Evolutionary conservation across 1,284 basidiomycete genomes (phyloP).

Genomic region (Ceratobasidium theobromae): DNA sequence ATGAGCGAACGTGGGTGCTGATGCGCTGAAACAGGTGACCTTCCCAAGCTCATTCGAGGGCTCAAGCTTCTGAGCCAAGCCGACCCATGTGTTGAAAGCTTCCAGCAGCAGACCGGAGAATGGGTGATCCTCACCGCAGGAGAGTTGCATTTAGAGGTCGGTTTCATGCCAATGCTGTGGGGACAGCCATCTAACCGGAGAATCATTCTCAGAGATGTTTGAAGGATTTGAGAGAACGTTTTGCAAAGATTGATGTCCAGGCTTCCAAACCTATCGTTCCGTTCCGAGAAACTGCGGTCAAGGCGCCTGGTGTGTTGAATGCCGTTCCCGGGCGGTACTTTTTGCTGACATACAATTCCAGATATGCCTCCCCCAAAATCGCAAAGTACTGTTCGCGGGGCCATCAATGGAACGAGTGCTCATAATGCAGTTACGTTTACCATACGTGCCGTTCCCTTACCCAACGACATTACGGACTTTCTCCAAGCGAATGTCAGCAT

Average conservation of each 20-base stretch:
- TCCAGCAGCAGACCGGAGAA: constrained; percentile 96
- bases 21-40: constrained; percentile 60
- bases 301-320: constrained; percentile 59
- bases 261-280: constrained; percentile 96
- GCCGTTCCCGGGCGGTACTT: neutral
- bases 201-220: constrained; percentile 73
- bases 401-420: constrained; percentile 68
- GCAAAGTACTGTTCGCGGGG: constrained; percentile 71
- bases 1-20: neutral
- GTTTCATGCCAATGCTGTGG: constrained; percentile 37
- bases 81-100: constrained; percentile 96
- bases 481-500: constrained; percentile 70
- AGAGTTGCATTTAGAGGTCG: constrained; percentile 92
- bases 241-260: constrained; percentile 91
- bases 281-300: constrained; percentile 93
- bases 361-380: constrained; percentile 91
- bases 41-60: constrained; percentile 88
- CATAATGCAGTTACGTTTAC: constrained; percentile 80
- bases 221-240: constrained; percentile 92
- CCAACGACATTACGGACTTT: constrained; percentile 66
- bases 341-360: constrained; percentile 35
- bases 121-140: constrained; percentile 97
- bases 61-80: constrained; percentile 90
- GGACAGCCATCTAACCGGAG: constrained; percentile 1
- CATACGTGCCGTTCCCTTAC: constrained; percentile 81